Evolutionary conservation across 1,284 basidiomycete species (phyloP), one percentile per base, ranked within the genome.

Genomic region (Cutaneotrichosporon cavernicola): DNA sequence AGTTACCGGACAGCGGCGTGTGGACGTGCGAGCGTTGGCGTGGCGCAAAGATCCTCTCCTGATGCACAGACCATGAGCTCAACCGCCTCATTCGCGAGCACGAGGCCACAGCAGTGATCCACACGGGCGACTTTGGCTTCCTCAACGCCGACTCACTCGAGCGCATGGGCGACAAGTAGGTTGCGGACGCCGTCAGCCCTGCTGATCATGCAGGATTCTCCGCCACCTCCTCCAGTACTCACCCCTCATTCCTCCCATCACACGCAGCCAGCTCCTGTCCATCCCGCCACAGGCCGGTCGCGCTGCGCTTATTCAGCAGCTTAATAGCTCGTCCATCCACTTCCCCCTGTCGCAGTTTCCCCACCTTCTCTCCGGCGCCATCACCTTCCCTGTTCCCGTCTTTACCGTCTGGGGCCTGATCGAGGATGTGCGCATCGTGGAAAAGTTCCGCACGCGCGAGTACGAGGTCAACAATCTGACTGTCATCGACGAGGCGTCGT

Each of bases 61-160:
- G 63, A 64, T 56, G 69, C 70, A 68, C 73, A 79, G 77, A 73
- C 67, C 92, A 90, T 63, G 87, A 87, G 61, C 86, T 99, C 75
- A 98, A 97, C 80, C 87, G 91, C 76, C 88, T 97, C 65, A 95
- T 95, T 38, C 84, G 89, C 60, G 92, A 97, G 73, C 87, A 87
- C 63, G 89, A 90, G 75, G 93, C 92, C n/a, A 87, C 89, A 65
- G 96, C 94, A 22, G 90, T 99, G 79, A 92, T 99, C 68, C 96
- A 99, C 80, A 97, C 95, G 0, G 97, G 97, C 63, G 97, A 99
- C 84, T 99, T 99, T 88, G 97, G 97, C 64, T 97, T 99, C 82
- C 97, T 97, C 81, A 92, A 94, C 79, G 83, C 86, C 22, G 86
- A 86, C 65, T 93, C 90, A 77, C 83, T 97, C 61, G 90, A 90